Evolutionary conservation across 768 basidiomycete genomes (phyloP).

Genomic region (Pleurotus ostreatus): DNA sequence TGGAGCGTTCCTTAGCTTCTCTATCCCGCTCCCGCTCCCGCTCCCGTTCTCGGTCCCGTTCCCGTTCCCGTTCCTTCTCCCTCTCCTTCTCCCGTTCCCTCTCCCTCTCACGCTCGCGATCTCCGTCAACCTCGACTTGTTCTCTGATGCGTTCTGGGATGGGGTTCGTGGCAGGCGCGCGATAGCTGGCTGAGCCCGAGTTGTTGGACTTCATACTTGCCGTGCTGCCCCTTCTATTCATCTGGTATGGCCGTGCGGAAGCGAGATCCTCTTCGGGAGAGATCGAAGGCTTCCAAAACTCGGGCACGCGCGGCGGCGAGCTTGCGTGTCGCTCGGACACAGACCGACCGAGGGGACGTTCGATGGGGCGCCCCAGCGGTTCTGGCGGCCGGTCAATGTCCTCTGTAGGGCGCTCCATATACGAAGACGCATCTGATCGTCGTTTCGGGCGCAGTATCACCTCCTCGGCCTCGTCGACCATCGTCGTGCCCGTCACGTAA

Average conservation of each 20-base stretch:
- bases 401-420: background rate
- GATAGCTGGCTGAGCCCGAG: slow-evolving; percentile 34
- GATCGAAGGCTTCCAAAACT: slow-evolving; percentile 47
- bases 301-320: slow-evolving; percentile 31
- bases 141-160: slow-evolving; percentile 31
- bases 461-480: slow-evolving; percentile 25
- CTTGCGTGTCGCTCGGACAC: slow-evolving; percentile 28
- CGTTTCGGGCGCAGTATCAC: slow-evolving; percentile 16
- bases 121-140: slow-evolving; percentile 16
- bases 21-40: background rate
- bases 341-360: slow-evolving; percentile 26
- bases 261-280: slow-evolving; percentile 41
- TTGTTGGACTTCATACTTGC: slow-evolving; percentile 41
- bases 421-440: slow-evolving; percentile 1
- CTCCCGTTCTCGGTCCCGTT: background rate
- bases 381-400: slow-evolving; percentile 11
- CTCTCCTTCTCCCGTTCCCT: slow-evolving; percentile 6
- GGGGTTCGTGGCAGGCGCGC: slow-evolving; percentile 34
- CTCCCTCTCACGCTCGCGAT: background rate
- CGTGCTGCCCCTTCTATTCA: slow-evolving; percentile 44
- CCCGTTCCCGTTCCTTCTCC: background rate
- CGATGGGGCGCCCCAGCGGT: slow-evolving; percentile 21
- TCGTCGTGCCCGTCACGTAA: background rate
- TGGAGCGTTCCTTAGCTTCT: slow-evolving; percentile 11
- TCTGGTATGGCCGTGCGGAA: slow-evolving; percentile 34